Base-by-base conservation (phyloP, 2,329 filamentous ascomycete genomes). In the Cercospora zeae-maydis region DNA sequence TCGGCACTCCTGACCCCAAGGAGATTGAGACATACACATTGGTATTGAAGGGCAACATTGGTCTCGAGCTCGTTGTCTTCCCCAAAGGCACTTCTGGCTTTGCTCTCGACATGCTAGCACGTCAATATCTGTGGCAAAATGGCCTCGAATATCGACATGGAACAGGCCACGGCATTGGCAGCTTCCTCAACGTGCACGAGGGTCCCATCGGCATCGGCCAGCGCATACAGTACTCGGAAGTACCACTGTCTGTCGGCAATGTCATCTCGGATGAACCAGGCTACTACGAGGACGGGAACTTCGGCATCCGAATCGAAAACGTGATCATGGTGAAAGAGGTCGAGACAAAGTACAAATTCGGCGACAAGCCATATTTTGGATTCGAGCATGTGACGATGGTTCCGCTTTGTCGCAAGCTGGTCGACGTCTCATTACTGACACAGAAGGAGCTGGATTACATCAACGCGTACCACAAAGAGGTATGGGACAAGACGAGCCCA, bases 341-440 rank as follows among this genome's bases (percentile, higher is more conserved):
- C n/a, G 82, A 93, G 77, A 96, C 93, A 4, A 88, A 88, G 65
- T 85, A 96, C 77, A 86, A 88, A 36, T 98, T 98, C 74, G 93
- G 93, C 19, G 93, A 96, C 71, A 96, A 96, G 79, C 89, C 93
- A 1, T 99, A 91, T 78, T 81, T 98, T 36, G 92, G 93, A 3
- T 99, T 99, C 70, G 93, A 99, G 80, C 91, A 96, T 76, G 92
- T 98, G 68, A 99, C 95, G 0, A 92, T 99, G 92, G 92, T 93
- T 16, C 95, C 95, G 0, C 92, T 96, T 78, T 97, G 93, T 78
- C 86, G 88, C 65, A 97, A 92, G 65, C 80, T 99, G 67, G 92
- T 96, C 67, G 90, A 98, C 71, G 80, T 84, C 59, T 81, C 75
- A 57, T 80, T 96, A 34, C 78, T 99, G 69, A 92, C 87, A 0